A percentile compares a stretch with the other conserved stretches of the same genome.
phyloP scores from a whole-genome alignment of 2,329 filamentous ascomycete species.

The Calonectria fujianensis region DNA sequence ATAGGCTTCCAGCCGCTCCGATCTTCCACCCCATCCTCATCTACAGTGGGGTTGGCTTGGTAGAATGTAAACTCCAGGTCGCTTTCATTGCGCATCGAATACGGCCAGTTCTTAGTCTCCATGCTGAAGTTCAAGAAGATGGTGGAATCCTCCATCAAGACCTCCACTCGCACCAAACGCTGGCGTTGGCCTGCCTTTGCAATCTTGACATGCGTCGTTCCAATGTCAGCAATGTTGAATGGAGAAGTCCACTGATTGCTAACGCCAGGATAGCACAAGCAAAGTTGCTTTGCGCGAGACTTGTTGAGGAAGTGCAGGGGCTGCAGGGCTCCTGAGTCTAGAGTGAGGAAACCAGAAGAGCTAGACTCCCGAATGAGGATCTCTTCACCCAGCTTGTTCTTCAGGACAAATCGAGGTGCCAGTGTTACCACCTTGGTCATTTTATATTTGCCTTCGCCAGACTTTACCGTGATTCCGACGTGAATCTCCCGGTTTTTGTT shows the following conservation, averaged over 20 bases:
- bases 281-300: constrained; percentile 89
- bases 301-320: constrained; percentile 94
- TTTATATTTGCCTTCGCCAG: constrained; percentile 98
- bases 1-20: constrained; percentile 93
- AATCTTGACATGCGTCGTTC: constrained; percentile 94
- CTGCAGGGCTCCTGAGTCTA: constrained; percentile 86
- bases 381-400: constrained; percentile 93
- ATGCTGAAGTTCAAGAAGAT: constrained; percentile 93
- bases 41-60: constrained; percentile 93
- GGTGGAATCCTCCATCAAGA: constrained; percentile 93
- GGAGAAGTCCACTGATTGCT: constrained; percentile 99
- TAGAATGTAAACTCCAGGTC: constrained; percentile 98
- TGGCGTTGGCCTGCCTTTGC: constrained; percentile 93
- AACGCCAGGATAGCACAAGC: constrained; percentile 92
- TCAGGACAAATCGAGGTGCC: constrained; percentile 92
- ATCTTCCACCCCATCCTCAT: constrained; percentile 91
- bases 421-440: constrained; percentile 96
- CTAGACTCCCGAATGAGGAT: constrained; percentile 94
- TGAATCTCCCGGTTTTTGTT: constrained; percentile 88
- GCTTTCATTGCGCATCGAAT: constrained; percentile 98
- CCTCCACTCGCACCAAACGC: constrained; percentile 88
- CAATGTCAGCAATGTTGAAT: constrained; percentile 97
- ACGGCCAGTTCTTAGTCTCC: constrained; percentile 97
- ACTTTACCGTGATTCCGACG: constrained; percentile 89
- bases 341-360: constrained; percentile 87